Percentiles rank a stretch among this genome's conserved stretches.
Evolutionary conservation across 768 basidiomycete genomes (phyloP).

Genomic region (Mycena metata): DNA sequence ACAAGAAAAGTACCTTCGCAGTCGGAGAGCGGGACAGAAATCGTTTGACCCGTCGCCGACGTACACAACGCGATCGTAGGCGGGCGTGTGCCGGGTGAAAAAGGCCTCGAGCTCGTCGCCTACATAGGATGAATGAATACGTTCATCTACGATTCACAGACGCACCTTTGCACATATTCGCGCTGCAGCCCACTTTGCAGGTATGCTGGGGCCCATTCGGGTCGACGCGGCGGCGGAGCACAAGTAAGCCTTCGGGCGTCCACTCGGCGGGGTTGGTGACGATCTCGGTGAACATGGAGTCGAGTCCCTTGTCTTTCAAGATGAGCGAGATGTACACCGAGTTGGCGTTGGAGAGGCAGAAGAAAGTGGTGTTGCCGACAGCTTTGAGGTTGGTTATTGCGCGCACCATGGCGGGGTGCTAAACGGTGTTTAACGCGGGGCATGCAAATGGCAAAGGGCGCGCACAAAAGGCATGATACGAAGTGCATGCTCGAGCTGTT

Average conservation of each 20-base stretch:
- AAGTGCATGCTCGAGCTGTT: constrained; percentile 85
- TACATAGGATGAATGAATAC: constrained; percentile 44
- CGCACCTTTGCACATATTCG: constrained; percentile 98
- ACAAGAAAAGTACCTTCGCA: constrained; percentile 69
- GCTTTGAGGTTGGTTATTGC: constrained; percentile 85
- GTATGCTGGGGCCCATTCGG: constrained; percentile 83
- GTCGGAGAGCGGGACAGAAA: constrained; percentile 90
- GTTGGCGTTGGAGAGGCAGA: constrained; percentile 96
- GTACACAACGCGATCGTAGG: constrained; percentile 86
- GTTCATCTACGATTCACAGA: constrained; percentile 6
- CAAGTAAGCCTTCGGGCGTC: constrained; percentile 76
- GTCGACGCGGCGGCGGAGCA: constrained; percentile 81
- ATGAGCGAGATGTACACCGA: constrained; percentile 92
- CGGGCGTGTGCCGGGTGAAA: constrained; percentile 68
- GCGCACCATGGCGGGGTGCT: constrained; percentile 98
- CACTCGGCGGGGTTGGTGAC: constrained; percentile 95
- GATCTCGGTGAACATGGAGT: constrained; percentile 82
- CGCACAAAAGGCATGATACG: constrained; percentile 89
- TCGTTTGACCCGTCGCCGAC: constrained; percentile 97
- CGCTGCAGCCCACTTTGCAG: constrained; percentile 90
- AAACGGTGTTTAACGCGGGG: constrained; percentile 13
- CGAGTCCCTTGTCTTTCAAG: constrained; percentile 84
- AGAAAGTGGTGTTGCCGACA: constrained; percentile 77
- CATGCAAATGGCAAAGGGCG: constrained; percentile 8
- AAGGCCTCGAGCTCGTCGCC: constrained; percentile 95